These are phyloP conservation scores for Arthrinium puccinioides DNA, from an alignment of 2,329 filamentous ascomycete species.

Conservation along the genomic window DNA sequence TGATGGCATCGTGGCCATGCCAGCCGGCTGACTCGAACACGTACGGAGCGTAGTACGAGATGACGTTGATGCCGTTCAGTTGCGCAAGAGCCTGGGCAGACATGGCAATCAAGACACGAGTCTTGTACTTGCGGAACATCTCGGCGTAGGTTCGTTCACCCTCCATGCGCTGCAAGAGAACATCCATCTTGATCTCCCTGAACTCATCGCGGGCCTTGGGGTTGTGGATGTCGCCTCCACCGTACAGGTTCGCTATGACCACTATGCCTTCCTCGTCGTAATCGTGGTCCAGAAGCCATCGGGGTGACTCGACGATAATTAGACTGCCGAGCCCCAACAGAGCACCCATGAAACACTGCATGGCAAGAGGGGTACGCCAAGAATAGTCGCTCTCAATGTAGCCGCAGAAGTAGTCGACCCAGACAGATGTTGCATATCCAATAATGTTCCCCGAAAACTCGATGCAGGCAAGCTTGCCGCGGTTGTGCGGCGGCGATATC, in stretches of 20 bases:
- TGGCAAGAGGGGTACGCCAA: slow-evolving; percentile 82
- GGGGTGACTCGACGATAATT: slow-evolving; percentile 91
- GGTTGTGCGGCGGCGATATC: slow-evolving; percentile 92
- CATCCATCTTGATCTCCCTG: slow-evolving; percentile 98
- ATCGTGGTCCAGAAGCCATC: slow-evolving; percentile 96
- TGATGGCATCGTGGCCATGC: slow-evolving; percentile 79
- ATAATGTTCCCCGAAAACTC: slow-evolving; percentile 97
- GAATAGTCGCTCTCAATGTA: slow-evolving; percentile 79
- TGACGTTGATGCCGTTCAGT: slow-evolving; percentile 98
- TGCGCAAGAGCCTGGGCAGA: slow-evolving; percentile 93
- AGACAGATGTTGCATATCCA: slow-evolving; percentile 92
- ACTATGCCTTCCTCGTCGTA: slow-evolving; percentile 98
- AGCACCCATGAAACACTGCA: slow-evolving; percentile 92
- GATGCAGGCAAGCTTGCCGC: slow-evolving; percentile 92
- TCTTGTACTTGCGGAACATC: slow-evolving; percentile 91
- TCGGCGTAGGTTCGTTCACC: slow-evolving; percentile 85
- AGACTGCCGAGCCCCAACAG: slow-evolving; percentile 80
- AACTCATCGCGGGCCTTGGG: slow-evolving; percentile 90
- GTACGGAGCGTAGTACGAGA: slow-evolving; percentile 95
- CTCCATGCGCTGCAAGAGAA: slow-evolving; percentile 87
- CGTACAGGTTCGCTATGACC: slow-evolving; percentile 95
- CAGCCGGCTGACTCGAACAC: slow-evolving; percentile 98
- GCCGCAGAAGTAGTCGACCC: slow-evolving; percentile 97
- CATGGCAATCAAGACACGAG: slow-evolving; percentile 96
- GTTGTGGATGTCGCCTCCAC: slow-evolving; percentile 91